phyloP scores from a whole-genome alignment of 2,329 filamentous ascomycete species.

The Sclerotinia minor region DNA sequence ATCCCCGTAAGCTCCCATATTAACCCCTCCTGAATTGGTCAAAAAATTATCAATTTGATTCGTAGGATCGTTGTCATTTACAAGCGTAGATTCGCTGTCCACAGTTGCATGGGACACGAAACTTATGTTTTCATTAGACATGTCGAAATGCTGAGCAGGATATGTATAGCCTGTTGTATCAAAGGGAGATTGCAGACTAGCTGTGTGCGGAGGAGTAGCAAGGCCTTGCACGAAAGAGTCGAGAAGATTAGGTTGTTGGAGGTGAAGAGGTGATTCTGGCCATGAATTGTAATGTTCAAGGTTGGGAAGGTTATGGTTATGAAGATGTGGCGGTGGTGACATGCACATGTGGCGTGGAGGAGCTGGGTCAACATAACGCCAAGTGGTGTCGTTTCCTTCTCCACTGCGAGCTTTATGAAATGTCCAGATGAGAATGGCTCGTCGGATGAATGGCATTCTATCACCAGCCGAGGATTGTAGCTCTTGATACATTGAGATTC shows the following conservation, averaged over 20 bases:
- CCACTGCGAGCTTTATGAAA: conserved; percentile 55
- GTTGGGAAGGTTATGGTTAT: conserved; percentile 50
- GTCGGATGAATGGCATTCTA: conserved; percentile 53
- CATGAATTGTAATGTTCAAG: conserved; percentile 57
- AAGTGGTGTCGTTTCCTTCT: conserved; percentile 56
- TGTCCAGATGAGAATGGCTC: conserved; percentile 63
- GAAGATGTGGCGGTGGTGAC: conserved; percentile 36
- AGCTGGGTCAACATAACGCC: conserved; percentile 54
- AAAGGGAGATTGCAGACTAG: conserved; percentile 47
- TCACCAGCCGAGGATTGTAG: conserved; percentile 57
- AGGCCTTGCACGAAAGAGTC: conserved; percentile 56
- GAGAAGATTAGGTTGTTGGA: conserved; percentile 45
- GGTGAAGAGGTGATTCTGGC: conserved; percentile 42
- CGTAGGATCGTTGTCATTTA: conserved; percentile 6
- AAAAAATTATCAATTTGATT: conserved; percentile 12
- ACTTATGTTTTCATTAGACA: conserved; percentile 40
- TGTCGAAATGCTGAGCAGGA: conserved; percentile 27
- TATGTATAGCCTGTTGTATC: conserved; percentile 28
- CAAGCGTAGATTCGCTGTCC: conserved; percentile 32
- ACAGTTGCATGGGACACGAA: conserved; percentile 44
- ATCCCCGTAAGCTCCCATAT: conserved; percentile 11
- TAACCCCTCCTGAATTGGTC: neutral
- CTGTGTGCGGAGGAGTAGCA: conserved; percentile 58
- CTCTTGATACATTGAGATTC: conserved; percentile 68
- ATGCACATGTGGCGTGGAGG: conserved; percentile 35